Base-by-base conservation (phyloP, 2,329 filamentous ascomycete genomes). In the Aspergillus terreus region DNA sequence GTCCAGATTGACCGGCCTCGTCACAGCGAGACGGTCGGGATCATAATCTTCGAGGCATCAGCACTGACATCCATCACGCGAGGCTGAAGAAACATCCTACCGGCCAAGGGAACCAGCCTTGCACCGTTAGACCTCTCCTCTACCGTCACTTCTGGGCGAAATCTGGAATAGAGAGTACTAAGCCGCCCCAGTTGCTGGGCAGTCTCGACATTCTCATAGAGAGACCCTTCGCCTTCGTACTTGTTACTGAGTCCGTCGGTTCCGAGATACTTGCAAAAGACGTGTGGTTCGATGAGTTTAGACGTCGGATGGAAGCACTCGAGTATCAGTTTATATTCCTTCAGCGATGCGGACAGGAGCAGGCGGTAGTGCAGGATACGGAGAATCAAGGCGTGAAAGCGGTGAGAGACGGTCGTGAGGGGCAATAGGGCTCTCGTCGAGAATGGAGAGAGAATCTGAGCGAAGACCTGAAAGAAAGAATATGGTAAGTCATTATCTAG, bases 271-370 rank as follows among this genome's bases (percentile, higher is more conserved):
- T 82, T 76, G 69, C 88, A 92, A 64, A 81, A 80, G 11, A 90
- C 77, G 49, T 84, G 84, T 0, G 88, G 86, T 17, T 87, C 85
- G 4, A 80, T 84, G 46, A 87, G 76, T 67, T 85, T 86, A 21
- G 80, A 83, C 56, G 78, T 82, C 0, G 88, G 89, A 57, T 87
- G 88, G 63, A 87, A 92, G 67, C 87, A 90, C 72, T 92, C 88
- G 40, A 95, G 81, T 35, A 92, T 82, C 36, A 94, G 71, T 49
- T 84, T 81, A 63, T 89, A 82, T 35, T 83, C 79, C 35, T 79
- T 71, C 6, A 86, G 71, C 3, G 79, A 72, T 4, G 83, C 78
- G 17, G 83, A 82, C 17, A 78, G 68, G 44, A 85, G 71, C 2
- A 90, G 76, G 32, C 87, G 84, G 45, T 80, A 78, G 56, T 87